Evolutionary conservation across 768 basidiomycete species (phyloP), one percentile per base, ranked within the genome.

Genomic region (Gymnopilus dilepis): DNA sequence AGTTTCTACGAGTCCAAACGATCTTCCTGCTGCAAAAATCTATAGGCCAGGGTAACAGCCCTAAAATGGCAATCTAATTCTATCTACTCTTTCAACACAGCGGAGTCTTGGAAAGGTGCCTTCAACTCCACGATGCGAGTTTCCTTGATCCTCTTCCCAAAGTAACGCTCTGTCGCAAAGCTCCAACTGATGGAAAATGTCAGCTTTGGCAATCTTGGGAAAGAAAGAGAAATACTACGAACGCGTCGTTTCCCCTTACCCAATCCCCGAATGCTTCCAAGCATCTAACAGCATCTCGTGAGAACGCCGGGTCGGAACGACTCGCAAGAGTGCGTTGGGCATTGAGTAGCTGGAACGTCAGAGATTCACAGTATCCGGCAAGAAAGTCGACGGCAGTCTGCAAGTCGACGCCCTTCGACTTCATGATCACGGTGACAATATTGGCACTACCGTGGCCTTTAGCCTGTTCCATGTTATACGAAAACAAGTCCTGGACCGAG

Each of bases 381-480:
- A 59, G 5, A 19, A 59, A 59, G 21, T 59, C 58, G 8, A 52
- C 28, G 33, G 58, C 58, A 11, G 58, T 30, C 22, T 59, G 58
- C 15, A 59, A 22, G 21, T 59, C 58, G 13, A 53, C 24, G 12
- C 58, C 58, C 22, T 59, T 59, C 40, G 58, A 52, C 37, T 52
- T 59, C 58, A 59, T 59, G 17, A 59, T 52, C 17, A 59, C 58
- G 15, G 58, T 59, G 4, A 59, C 38, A 11, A 59, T 47, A 53
- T 59, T 59, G 9, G 58, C 58, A n/a, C 50, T 50, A 21, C 50
- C 28, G 15, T 59, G 58, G 6, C 50, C 58, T 43, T 59, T 59
- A 21, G 58, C 33, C 33, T 59, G 58, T 43, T 59, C 58, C 58
- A 59, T 59, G 50, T 59, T 59, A 40, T 59, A 59, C 15, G 58